Base-by-base conservation (phyloP, 805 yeast species). In the Starmerella bacillaris region DNA sequence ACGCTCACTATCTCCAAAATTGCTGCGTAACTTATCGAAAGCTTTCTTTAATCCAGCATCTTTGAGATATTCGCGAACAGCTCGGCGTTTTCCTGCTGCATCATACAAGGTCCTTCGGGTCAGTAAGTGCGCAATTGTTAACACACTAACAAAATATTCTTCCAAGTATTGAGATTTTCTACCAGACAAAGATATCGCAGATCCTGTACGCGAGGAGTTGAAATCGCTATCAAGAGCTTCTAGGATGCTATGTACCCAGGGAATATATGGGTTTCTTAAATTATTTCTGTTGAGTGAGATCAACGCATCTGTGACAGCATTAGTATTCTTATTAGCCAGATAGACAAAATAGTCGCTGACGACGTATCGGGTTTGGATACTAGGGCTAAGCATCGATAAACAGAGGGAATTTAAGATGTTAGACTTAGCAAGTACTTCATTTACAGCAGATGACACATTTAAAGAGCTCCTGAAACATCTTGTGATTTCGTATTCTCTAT, bases 331-430 rank as follows among this genome's bases (percentile, higher is more conserved):
- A 5, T 63, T 64, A 4, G 46, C 59, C 35, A 74, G 49, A 33
- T 71, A 65, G 18, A 70, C 65, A 34, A 83, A 58, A 42, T 84
- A 67, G 41, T 84, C 94, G 2, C 86, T 75, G 1, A 82, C 89
- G 24, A 75, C 60, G 45, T 72, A 76, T 44, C 94, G 63, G 1
- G 95, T 82, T 2, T 74, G 59, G 24, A 83, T 57, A 37, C 79
- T 64, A 0, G 83, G 73, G 3, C 94, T 79, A 6, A 77, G 53
- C 31, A 89, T 58, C 6, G 89, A 78, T 24, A 78, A 72, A 0
- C 79, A 59, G 5, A 83, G 63, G 1, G 89, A 70, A 24, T 66
- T 69, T 7, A 76, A 59, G 43, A 68, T 60, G 24, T 58, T 57
- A 5, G 64, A 67, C 5, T 53, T 44, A 15, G 39, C 44, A 39